Evolutionary conservation across 2,329 filamentous ascomycete species (phyloP).

Genomic region (Claviceps maximensis): DNA sequence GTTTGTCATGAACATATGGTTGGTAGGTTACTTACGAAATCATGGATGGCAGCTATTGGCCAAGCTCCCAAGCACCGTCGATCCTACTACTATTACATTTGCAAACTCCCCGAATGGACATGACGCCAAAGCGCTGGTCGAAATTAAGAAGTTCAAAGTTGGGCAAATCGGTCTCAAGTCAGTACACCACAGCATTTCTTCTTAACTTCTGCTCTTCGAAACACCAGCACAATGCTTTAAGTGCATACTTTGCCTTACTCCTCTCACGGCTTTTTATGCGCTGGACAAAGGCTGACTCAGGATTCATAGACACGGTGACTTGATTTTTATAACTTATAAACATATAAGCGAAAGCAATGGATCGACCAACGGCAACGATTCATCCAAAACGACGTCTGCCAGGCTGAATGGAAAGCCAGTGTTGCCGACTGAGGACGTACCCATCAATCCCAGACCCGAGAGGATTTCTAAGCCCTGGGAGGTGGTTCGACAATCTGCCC

Average conservation of each 20-base stretch:
- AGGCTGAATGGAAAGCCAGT: slow-evolving; percentile 70
- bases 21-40: not conserved
- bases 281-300: slow-evolving; percentile 9
- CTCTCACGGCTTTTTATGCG: slow-evolving; percentile 6
- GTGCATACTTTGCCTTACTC: not conserved
- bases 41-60: slow-evolving; percentile 35
- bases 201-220: not conserved
- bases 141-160: slow-evolving; percentile 43
- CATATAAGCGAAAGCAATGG: slow-evolving; percentile 33
- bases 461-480: slow-evolving; percentile 53
- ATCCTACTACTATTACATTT: slow-evolving; percentile 44
- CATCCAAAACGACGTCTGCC: slow-evolving; percentile 36
- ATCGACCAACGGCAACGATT: slow-evolving; percentile 24
- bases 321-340: slow-evolving; percentile 76
- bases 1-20: not conserved
- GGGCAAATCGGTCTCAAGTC: slow-evolving; percentile 48
- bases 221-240: not conserved
- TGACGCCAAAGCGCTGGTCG: slow-evolving; percentile 43
- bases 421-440: slow-evolving; percentile 51
- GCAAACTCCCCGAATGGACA: slow-evolving; percentile 47
- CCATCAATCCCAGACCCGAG: slow-evolving; percentile 57
- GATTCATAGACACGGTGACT: slow-evolving; percentile 64
- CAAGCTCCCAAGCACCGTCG: slow-evolving; percentile 48
- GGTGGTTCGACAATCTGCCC: slow-evolving; percentile 68
- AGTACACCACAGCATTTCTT: not conserved